Evolutionary conservation across 352 stramenopile species (phyloP), one percentile per base, ranked within the genome.

Genomic region (Blastocystis sp.): DNA sequence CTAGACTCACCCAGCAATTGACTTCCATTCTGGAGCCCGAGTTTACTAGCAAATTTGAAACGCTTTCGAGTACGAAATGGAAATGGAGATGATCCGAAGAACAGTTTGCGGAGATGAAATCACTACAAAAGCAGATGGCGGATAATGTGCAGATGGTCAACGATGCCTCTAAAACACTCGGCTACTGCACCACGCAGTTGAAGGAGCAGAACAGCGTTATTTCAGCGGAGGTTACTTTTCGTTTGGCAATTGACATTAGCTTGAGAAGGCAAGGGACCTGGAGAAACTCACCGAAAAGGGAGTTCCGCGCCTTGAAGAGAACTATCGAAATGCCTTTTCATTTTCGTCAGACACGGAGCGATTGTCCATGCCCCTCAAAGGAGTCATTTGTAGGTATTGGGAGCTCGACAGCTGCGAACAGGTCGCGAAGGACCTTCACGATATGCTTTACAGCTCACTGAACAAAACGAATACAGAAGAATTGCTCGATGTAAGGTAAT

Each of bases 281-380:
- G 46, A 24, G 6, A 38, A 29, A 18, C 40, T n/a, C 16, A n/a
- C 53, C 42, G 21, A 36, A 40, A 27, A 32, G 2, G 48, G 69
- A 61, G 21, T 4, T 1, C 7, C 14, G 21, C 29, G 21, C 53
- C 21, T 27, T 61, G 69, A 42, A 44, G 32, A 42, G 18, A 27
- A 81, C 48, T 64, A 64, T 34, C 69, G 69, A 7, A 59, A n/a
- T 38, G 69, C 69, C 40, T 81, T 81, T 48, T 48, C 48, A 7
- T 81, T 81, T 29, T 38, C 9, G 14, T 49, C 32, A 7, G n/a
- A 81, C 27, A 61, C 61, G 9, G 9, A 81, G 48, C 69, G 46
- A 21, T 38, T 64, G 69, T 81, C 24, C 2, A 24, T 42, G 8
- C 63, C 14, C 21, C 0, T 1, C 9, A n/a, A 11, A 29, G 4